Base-by-base conservation (phyloP, 2,329 filamentous ascomycete genomes). In the Microcyclospora tardicrescens region DNA sequence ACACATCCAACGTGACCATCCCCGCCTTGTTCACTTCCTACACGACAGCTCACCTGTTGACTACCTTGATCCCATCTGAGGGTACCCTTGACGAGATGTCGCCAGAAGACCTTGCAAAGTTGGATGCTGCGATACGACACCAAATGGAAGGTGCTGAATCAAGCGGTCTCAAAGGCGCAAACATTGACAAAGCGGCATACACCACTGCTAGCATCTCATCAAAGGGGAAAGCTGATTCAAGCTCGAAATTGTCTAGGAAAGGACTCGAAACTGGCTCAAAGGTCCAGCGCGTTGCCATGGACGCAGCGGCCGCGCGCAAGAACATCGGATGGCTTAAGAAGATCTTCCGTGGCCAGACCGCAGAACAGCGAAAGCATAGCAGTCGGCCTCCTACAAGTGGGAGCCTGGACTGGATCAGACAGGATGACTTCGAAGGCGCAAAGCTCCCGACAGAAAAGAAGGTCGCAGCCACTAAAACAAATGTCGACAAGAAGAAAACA, bases 11-110 rank as follows among this genome's bases (percentile, higher is more conserved):
- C 54, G 75, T 96, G 48, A 85, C 85, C 1, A 95, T 98, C 38
- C 87, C 91, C 1, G 84, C 91, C 0, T 71, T 96, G 9, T 98
- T 98, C 61, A 96, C 91, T 0, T 93, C 89, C 0, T 78, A 91
- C 51, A 96, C 86, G 1, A 96, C 89, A 0, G 91, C 91, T 1
- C 89, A 95, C 58, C 69, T 98, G 11, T 71, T 98, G 12, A 93
- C 87, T 1, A 86, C 87, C 6, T 70, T 96, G 43, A 79, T 91
- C 41, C 84, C 87, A 37, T 72, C 76, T 1, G 77, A 79, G 34
- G 73, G 70, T 48, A 74, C 74, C 38, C 68, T 77, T 34, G 73
- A 78, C 45, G 71, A 77, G 42, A 66, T 69, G 6, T 62, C 76
- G 13, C 66, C 77, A 40, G 75, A 77, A 41, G 73, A 79, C 48